Evolutionary conservation across 2,329 filamentous ascomycete species (phyloP), one percentile per base, ranked within the genome.

Genomic region (Dothistroma septosporum): DNA sequence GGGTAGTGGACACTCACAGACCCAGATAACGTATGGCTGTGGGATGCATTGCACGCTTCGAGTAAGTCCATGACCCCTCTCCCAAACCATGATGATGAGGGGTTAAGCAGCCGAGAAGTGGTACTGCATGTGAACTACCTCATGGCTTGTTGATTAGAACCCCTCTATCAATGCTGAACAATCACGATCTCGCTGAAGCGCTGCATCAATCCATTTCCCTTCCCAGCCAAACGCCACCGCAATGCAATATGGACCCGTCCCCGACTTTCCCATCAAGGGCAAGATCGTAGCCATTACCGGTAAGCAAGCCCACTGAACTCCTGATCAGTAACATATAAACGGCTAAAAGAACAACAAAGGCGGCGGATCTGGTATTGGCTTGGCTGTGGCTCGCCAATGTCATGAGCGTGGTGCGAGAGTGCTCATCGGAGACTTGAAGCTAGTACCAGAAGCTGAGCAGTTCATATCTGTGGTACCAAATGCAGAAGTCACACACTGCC

Each of bases 161-260:
- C n/a, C 16, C 14, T 44, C 41, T 44, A 44, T 16, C 16, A 5
- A 44, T n/a, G 41, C 41, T 44, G 6, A 19, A 44, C 4, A 44
- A 44, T n/a, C 41, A n/a, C 16, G 14, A n/a, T n/a, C 14, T 16
- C 41, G 41, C 41, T 52, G 48, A 52, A 52, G 24, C 28, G 22
- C 48, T 24, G 11, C 10, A 12, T 6, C 21, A 14, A 28, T n/a
- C 1, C 21, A 16, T 9, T 12, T 3, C 4, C 28, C 24, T 24
- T 10, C 47, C 47, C 21, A 6, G 2, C n/a, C 32, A 32, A 53
- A 53, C 52, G 4, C 44, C 52, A 56, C 28, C 41, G 33, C 57
- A 49, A 66, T 66, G 61, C 62, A 66, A 37, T 62, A 68, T 59
- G 64, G 66, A 21, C 62, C 64, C 14, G 64, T 68, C 41, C 55